phyloP scores from a whole-genome alignment of 2,329 filamentous ascomycete genomes.

The Xylariaceae sp. region DNA sequence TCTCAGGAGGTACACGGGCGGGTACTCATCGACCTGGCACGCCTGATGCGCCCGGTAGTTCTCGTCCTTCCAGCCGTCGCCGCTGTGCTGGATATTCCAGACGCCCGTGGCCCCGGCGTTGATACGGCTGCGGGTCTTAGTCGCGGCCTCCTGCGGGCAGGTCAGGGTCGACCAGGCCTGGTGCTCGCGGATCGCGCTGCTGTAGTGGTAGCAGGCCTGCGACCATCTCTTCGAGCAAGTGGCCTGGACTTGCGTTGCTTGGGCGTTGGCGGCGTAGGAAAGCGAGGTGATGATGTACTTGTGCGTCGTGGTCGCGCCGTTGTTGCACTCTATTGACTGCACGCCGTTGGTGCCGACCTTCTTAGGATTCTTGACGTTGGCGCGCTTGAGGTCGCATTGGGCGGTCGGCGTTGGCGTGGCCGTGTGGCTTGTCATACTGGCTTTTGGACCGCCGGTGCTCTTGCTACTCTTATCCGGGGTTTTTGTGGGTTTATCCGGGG shows the following conservation, averaged over 20 bases:
- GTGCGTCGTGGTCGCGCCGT: too few relatives aligned
- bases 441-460: too few relatives aligned
- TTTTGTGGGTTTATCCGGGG: too few relatives aligned
- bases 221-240: slow-evolving; percentile 14
- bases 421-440: too few relatives aligned
- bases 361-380: too few relatives aligned
- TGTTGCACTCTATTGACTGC: too few relatives aligned
- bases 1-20: neutral
- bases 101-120: neutral
- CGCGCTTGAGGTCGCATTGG: too few relatives aligned
- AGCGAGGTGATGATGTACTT: slow-evolving; percentile 20
- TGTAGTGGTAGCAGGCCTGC: slow-evolving; percentile 33
- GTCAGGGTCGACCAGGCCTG: slow-evolving; percentile 7
- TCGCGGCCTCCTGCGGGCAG: slow-evolving; percentile 3
- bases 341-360: too few relatives aligned
- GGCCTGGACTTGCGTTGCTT: slow-evolving; percentile 7
- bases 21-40: slow-evolving; percentile 4
- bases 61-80: neutral
- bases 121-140: neutral
- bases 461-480: too few relatives aligned
- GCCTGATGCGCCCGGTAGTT: neutral
- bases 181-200: slow-evolving; percentile 19
- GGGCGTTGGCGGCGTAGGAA: slow-evolving; percentile 6
- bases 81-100: neutral
- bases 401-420: too few relatives aligned